phyloP scores from a whole-genome alignment of 2,329 filamentous ascomycete species.

The Colletotrichum magnum region DNA sequence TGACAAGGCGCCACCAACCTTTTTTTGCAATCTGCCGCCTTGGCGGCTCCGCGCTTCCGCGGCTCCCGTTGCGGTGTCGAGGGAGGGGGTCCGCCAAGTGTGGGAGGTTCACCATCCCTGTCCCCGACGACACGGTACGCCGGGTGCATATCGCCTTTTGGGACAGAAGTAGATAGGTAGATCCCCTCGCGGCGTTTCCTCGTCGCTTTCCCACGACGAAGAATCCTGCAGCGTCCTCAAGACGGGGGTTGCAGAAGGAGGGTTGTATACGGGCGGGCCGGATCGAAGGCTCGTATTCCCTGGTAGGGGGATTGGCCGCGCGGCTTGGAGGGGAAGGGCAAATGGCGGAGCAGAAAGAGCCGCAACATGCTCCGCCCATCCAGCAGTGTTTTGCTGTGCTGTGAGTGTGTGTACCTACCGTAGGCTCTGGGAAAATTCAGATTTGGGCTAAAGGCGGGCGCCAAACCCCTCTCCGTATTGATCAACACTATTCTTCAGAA shows the following conservation, averaged over 20 bases:
- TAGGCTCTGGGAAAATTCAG: too few species aligned
- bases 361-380: too few species aligned
- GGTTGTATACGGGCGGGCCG: slow-evolving; percentile 57
- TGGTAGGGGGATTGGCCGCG: slow-evolving; percentile 53
- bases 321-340: slow-evolving; percentile 46
- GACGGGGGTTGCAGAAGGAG: slow-evolving; percentile 48
- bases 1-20: slow-evolving; percentile 59
- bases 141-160: slow-evolving; percentile 58
- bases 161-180: slow-evolving; percentile 44
- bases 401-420: slow-evolving; percentile 50
- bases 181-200: too few species aligned
- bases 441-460: too few species aligned
- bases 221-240: slow-evolving; percentile 57
- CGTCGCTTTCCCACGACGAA: slow-evolving; percentile 47
- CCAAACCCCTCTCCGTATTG: too few species aligned
- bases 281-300: slow-evolving; percentile 53
- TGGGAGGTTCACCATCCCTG: slow-evolving; percentile 58
- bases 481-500: too few species aligned
- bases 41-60: slow-evolving; percentile 55
- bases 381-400: slow-evolving; percentile 47
- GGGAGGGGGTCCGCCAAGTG: slow-evolving; percentile 54
- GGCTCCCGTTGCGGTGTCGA: slow-evolving; percentile 56
- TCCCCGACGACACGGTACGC: slow-evolving; percentile 59
- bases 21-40: slow-evolving; percentile 55
- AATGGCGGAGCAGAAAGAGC: too few species aligned